A percentile compares a stretch with the other conserved stretches of the same genome.
Conservation (phyloP, 345 rosid species). For the Eucalyptus tenuipes region DNA sequence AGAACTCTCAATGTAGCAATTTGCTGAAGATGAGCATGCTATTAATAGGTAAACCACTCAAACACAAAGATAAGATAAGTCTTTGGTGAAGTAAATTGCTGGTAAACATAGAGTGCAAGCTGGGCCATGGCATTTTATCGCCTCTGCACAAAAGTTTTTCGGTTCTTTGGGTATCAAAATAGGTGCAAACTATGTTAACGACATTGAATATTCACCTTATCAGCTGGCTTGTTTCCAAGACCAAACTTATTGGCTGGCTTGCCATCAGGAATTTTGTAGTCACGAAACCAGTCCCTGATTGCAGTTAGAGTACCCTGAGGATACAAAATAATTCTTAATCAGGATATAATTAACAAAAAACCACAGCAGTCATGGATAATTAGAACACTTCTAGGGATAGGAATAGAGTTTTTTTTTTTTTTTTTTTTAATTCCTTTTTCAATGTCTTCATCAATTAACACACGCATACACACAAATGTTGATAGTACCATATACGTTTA, state of each 20-base stretch:
- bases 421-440: neutral
- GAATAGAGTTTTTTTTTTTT: neutral
- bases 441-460: neutral
- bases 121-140: neutral
- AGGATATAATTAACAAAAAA: neutral
- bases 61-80: neutral
- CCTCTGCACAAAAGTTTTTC: neutral
- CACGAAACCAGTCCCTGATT: constrained; percentile 93
- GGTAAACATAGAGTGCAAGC: neutral
- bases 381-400: neutral
- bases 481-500: neutral
- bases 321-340: neutral
- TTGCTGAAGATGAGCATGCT: neutral
- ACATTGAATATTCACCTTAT: constrained; percentile 35
- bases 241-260: constrained; percentile 97
- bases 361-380: neutral
- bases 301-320: constrained; percentile 80
- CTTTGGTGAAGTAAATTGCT: neutral
- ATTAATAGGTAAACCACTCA: neutral
- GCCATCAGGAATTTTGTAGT: constrained; percentile 95
- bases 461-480: neutral
- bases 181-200: neutral
- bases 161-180: neutral
- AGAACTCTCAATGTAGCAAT: neutral
- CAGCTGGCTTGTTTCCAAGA: constrained; percentile 84